Evolutionary conservation across 129 eudicot genomes (phyloP), one percentile per base, ranked within the genome.

Genomic region (Flaveria brownii): DNA sequence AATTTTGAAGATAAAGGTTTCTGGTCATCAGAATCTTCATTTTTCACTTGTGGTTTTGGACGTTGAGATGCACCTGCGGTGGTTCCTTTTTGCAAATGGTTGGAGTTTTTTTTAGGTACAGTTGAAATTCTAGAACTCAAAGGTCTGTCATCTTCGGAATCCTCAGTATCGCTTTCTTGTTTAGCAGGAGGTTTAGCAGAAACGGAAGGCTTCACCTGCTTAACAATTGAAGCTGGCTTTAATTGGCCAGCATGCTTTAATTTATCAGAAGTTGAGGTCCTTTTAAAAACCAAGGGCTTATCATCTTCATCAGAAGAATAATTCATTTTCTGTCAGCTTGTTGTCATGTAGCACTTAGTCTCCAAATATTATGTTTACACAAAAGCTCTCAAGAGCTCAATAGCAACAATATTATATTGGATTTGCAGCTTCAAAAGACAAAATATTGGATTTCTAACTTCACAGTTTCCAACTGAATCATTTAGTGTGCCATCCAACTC

Each of bases 131-230:
- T 85, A 16, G 83, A 62, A 79, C 87, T 88, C 63, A 93, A 80
- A 33, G 96, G 97, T 82, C 80, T 84, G 56, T 88, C 90, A 85
- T 93, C 98, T 41, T 88, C 98, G 4, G 94, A 90, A 82, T 87
- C 96, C 77, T 87, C 96, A 0, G 88, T 82, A 6, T 84, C 89
- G 25, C 74, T 76, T 9, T 70, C 69, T 57, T 49, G 82, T 73
- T 73, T 77, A 50, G 52, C 72, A 64, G 77, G 56, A 76, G 85
- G 77, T 72, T 75, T 85, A 55, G 26, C 0, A 11, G 69, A 63
- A 36, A 43, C 15, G 6, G 54, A 78, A 17, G 85, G 85, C 72
- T 23, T 71, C 18, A 20, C 77, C 70, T 46, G 76, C 54, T 30
- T 78, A 62, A 62, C 33, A 15, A 52, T 33, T 16, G 75, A 36